Percentiles rank a stretch among this genome's conserved stretches.
Evolutionary conservation across 202 grass and related monocot genomes (phyloP).

Genomic region (Saccharum hybrid): DNA sequence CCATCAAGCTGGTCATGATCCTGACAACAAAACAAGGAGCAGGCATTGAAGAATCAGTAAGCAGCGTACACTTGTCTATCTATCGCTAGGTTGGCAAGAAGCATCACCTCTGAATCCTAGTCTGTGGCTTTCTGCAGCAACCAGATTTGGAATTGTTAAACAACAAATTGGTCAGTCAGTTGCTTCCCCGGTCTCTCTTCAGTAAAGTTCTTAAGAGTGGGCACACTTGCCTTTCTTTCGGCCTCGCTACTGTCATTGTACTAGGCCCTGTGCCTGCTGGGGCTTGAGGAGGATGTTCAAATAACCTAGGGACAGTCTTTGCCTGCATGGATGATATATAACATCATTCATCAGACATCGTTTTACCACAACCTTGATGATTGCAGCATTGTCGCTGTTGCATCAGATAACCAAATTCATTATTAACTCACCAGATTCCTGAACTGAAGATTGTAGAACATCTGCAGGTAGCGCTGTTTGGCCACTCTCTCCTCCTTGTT

Average conservation of each 20-base stretch:
- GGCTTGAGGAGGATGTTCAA: conserved; percentile 45
- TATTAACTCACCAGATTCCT: conserved; percentile 70
- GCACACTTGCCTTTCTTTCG: conserved; percentile 72
- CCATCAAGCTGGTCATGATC: conserved; percentile 46
- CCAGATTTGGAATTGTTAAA: conserved; percentile 33
- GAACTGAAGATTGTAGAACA: conserved; percentile 90
- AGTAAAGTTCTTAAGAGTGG: conserved; percentile 68
- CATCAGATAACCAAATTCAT: not conserved
- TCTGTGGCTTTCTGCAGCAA: conserved; percentile 68
- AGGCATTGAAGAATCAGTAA: conserved; percentile 10
- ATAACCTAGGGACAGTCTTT: conserved; percentile 56
- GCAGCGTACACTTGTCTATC: not conserved
- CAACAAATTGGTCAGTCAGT: conserved; percentile 59
- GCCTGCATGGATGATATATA: conserved; percentile 47
- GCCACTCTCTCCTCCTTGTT: conserved; percentile 72
- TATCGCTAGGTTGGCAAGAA: not conserved
- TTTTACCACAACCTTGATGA: not conserved
- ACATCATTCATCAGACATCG: conserved; percentile 12
- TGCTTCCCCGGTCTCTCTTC: conserved; percentile 60
- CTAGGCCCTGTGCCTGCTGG: not conserved
- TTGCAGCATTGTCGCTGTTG: not conserved
- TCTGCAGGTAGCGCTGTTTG: conserved; percentile 75
- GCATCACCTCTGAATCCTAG: conserved; percentile 64
- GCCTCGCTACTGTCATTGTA: conserved; percentile 33
- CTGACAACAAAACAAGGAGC: conserved; percentile 43